phyloP scores from a whole-genome alignment of 495 filamentous ascomycete species.

The Melanomma pulvis-pyrius region DNA sequence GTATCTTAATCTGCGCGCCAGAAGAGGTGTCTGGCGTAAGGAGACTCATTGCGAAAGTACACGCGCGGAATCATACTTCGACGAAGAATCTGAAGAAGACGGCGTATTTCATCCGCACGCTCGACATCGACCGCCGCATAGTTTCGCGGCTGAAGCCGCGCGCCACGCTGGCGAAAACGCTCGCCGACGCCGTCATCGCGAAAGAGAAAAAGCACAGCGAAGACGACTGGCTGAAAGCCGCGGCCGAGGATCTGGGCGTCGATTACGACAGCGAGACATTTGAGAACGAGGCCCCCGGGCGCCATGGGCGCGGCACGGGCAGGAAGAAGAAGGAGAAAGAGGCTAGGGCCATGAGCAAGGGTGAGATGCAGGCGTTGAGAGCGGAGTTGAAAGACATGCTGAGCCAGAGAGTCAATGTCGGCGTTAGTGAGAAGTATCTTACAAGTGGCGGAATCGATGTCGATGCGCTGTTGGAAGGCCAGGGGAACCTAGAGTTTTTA shows the following conservation, averaged over 20 bases:
- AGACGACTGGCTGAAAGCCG: constrained; percentile 79
- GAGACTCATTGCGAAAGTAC: constrained; percentile 84
- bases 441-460: constrained; percentile 80
- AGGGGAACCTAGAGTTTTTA: constrained; percentile 61
- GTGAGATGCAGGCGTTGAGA: constrained; percentile 64
- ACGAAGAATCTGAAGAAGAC: constrained; percentile 47
- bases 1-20: constrained; percentile 84
- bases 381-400: constrained; percentile 68
- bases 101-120: constrained; percentile 65
- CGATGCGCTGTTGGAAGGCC: constrained; percentile 69
- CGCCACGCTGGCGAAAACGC: constrained; percentile 73
- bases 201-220: constrained; percentile 84
- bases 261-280: constrained; percentile 91
- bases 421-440: constrained; percentile 89
- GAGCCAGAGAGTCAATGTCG: constrained; percentile 78
- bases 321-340: constrained; percentile 75
- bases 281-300: constrained; percentile 58
- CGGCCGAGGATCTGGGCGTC: constrained; percentile 91
- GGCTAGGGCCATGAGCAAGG: constrained; percentile 67
- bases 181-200: constrained; percentile 78
- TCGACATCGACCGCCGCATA: constrained; percentile 81
- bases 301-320: constrained; percentile 66
- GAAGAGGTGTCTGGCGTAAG: constrained; percentile 86
- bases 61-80: constrained; percentile 52
- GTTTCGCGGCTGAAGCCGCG: constrained; percentile 74